These are phyloP conservation scores for Phialemoniopsis sp. DNA, from an alignment of 2,329 filamentous ascomycete species.

Conservation along the genomic window DNA sequence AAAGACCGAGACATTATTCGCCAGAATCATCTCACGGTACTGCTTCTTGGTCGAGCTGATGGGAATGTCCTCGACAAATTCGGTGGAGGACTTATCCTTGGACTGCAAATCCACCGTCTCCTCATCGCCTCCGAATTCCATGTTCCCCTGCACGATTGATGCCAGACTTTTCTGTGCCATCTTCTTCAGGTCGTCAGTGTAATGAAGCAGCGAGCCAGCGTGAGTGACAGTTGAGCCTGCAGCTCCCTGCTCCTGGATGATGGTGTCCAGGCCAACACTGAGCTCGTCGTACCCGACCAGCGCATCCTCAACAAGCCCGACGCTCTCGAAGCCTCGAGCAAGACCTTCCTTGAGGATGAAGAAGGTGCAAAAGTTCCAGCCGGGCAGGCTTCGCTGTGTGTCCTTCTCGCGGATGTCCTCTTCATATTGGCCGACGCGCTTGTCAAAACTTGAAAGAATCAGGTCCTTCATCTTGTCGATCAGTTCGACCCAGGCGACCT, in stretches of 20 bases:
- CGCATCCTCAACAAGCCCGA: slow-evolving; percentile 92
- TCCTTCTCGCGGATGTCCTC: slow-evolving; percentile 96
- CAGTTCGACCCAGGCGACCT: slow-evolving; percentile 79
- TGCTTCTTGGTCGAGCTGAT: slow-evolving; percentile 67
- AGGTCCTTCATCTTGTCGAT: slow-evolving; percentile 81
- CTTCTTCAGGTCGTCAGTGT: slow-evolving; percentile 69
- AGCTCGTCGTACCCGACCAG: slow-evolving; percentile 94
- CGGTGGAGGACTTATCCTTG: slow-evolving; percentile 23
- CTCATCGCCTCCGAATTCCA: slow-evolving; percentile 12
- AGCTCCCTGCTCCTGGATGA: slow-evolving; percentile 69
- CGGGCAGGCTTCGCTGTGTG: slow-evolving; percentile 77
- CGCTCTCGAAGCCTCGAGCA: slow-evolving; percentile 90
- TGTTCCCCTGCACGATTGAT: too few species aligned
- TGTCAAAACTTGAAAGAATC: slow-evolving; percentile 86
- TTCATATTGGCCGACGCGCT: slow-evolving; percentile 89
- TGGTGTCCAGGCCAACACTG: slow-evolving; percentile 77
- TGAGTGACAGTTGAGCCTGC: slow-evolving; percentile 59
- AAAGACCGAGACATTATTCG: slow-evolving; percentile 92
- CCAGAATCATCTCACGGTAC: slow-evolving; percentile 87
- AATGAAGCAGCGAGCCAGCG: slow-evolving; percentile 66
- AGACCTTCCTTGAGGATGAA: slow-evolving; percentile 96
- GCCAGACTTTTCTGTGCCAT: slow-evolving; percentile 48
- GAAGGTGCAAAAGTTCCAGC: slow-evolving; percentile 99
- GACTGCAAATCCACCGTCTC: slow-evolving; percentile 27
- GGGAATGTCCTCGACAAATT: slow-evolving; percentile 50